Percentiles rank a stretch among this genome's conserved stretches.
Conservation (phyloP, 805 yeast species). For the Starmerella bombi region DNA sequence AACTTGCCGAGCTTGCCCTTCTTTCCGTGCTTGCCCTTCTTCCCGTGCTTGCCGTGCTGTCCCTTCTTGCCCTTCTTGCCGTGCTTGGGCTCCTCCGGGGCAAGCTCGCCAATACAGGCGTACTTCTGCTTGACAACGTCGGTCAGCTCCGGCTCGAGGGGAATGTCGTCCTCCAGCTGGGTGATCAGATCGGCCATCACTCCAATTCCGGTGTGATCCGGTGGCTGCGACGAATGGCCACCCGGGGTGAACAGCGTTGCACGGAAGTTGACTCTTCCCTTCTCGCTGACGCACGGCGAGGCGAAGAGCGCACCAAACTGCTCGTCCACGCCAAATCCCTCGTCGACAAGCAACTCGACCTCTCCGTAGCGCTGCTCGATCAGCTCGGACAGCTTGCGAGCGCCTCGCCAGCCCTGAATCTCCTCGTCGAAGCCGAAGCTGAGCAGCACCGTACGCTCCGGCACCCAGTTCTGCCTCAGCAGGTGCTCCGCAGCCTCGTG, state of each 20-base stretch:
- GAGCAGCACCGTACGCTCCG: constrained; percentile 44
- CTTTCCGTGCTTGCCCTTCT: neutral
- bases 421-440: constrained; percentile 72
- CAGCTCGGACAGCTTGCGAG: constrained; percentile 36
- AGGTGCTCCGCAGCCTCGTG: constrained; percentile 51
- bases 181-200: constrained; percentile 47
- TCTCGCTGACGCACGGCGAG: constrained; percentile 47
- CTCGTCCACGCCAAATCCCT: constrained; percentile 38
- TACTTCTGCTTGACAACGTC: constrained; percentile 48
- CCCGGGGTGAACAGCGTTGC: constrained; percentile 50
- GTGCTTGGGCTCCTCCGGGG: constrained; percentile 14
- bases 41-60: neutral
- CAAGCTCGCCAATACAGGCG: constrained; percentile 51
- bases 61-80: neutral
- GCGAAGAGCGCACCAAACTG: constrained; percentile 40
- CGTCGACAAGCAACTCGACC: constrained; percentile 55
- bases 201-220: constrained; percentile 72
- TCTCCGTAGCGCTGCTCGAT: constrained; percentile 49
- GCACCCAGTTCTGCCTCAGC: constrained; percentile 36
- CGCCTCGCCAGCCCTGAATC: constrained; percentile 51
- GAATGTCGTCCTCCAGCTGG: constrained; percentile 39
- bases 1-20: neutral
- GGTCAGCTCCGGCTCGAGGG: constrained; percentile 22
- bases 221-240: constrained; percentile 71
- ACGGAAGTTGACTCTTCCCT: constrained; percentile 41